Evolutionary conservation across 805 yeast species (phyloP), one percentile per base, ranked within the genome.

Genomic region (Candida broadrunensis): DNA sequence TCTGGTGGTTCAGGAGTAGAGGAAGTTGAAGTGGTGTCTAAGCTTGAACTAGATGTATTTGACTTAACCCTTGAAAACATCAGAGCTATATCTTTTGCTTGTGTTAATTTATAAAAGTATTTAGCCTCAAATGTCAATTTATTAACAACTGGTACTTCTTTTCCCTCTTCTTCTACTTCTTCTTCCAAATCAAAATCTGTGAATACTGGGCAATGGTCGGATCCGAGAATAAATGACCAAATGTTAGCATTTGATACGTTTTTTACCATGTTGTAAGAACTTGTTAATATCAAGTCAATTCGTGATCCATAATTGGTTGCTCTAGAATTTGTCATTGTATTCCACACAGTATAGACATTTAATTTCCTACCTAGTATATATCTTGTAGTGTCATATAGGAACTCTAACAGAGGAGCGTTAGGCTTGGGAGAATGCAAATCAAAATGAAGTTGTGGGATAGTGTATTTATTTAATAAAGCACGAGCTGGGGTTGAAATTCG

Each of bases 131-230:
- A 70, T 45, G 59, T 67, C 13, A 77, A 72, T 23, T 48, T 39
- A 14, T 17, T 19, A 15, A 29, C 32, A 14, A 24, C 33, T 16
- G 43, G 38, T 4, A 15, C 29, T 7, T 36, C 20, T 18, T 13
- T 5, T 16, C 24, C 18, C 18, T 29, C 3, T 17, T 34, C n/a
- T 20, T 20, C 8, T 32, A 19, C 7, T n/a, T 43, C 39, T 14
- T 45, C 45, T 14, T 36, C 35, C 5, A 52, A 44, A 11, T 66
- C 63, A 33, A 89, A 54, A 57, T 88, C 97, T 1, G 88, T 73
- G 54, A 60, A 88, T 0, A 88, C 78, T 0, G 99, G 99, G 60
- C 98, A 91, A 61, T 91, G 99, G 58, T 91, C 99, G 0, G 97
- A 88, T 0, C 99, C 99, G 57, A 76, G 66, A 1, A 90, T 52